Conservation (phyloP, 2,329 filamentous ascomycete species). For the Beauveria australis region DNA sequence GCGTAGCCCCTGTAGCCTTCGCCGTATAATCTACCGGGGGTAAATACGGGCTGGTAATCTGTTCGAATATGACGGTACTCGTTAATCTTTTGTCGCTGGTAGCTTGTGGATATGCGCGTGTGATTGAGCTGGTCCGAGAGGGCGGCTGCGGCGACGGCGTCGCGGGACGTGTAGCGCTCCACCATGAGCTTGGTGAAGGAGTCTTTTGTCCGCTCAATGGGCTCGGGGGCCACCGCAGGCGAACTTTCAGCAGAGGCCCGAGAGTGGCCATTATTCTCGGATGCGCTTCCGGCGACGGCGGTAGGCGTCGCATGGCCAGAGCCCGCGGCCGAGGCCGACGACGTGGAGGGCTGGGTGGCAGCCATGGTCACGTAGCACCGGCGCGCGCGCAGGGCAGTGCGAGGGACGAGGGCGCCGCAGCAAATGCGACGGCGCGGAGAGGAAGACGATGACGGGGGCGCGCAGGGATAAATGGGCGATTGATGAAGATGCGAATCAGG, state of each 20-base stretch:
- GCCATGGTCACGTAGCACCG: conserved; percentile 33
- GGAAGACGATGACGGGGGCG: not conserved
- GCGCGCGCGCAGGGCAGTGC: conserved; percentile 15
- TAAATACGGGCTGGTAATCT: conserved; percentile 48
- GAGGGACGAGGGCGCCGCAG: conserved; percentile 9
- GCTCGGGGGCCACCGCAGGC: conserved; percentile 18
- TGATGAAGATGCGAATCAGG: not conserved
- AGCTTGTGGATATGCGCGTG: conserved; percentile 48
- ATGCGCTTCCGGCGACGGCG: conserved; percentile 11
- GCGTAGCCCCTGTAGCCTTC: conserved; percentile 82
- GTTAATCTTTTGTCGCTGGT: conserved; percentile 58
- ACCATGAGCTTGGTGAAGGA: conserved; percentile 45
- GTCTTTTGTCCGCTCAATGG: conserved; percentile 46
- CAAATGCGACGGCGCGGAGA: conserved; percentile 9
- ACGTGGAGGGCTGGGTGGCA: conserved; percentile 30
- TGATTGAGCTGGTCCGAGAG: conserved; percentile 43
- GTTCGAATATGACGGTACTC: conserved; percentile 58
- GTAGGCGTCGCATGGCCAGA: conserved; percentile 23
- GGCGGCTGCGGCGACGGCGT: conserved; percentile 45
- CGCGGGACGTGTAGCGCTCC: conserved; percentile 45
- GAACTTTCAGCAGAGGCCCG: conserved; percentile 5
- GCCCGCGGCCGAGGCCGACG: conserved; percentile 24
- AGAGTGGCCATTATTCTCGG: conserved; percentile 22
- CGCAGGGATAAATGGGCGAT: not conserved
- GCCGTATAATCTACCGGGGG: conserved; percentile 52